Evolutionary conservation across 768 basidiomycete species (phyloP), one percentile per base, ranked within the genome.

Genomic region (Collybia sp.): DNA sequence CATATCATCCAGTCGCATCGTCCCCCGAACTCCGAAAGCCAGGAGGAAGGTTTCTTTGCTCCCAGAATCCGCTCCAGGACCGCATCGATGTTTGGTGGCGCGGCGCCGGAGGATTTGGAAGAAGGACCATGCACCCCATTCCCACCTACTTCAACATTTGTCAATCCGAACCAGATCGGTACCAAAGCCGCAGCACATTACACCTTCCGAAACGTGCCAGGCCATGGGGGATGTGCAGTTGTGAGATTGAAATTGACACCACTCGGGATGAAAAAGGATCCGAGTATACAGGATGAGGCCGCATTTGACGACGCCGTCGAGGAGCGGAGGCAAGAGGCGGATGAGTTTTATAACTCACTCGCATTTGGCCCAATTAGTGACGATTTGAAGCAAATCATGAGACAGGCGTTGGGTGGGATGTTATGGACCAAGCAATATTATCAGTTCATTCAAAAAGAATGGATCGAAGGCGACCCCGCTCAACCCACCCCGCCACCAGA

Each of bases 351-450:
- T 65, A 72, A 76, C 34, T 74, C 79, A 4, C 75, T 98, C 44
- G 82, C 83, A 34, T 76, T 83, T 53, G 92, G 92, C 3, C 82
- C 88, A 12, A 84, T 95, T 59, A 89, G 80, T 57, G 92, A 96
- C 48, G 96, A 99, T 67, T 69, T 98, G 56, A 85, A 83, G 62
- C 94, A 95, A 64, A 88, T 99, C 54, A 96, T 91, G 91, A 75
- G 96, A 51, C 96, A 98, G 67, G 96, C 94, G 16, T 68, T 99
- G 41, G 83, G 83, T 16, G 96, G 96, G 10, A 98, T 99, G 96
- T 69, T 99, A 43, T 98, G 96, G 95, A 93, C 90, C 39, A 99
- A 98, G 70, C 96, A 98, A 59, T 91, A 83, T 65, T 99, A 98
- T 70, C 77, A 88, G 61, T 97, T 97, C 66, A 83, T 97, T 49